Conservation (phyloP, 73 alveolate species). For the Paraurostyla sp. region DNA sequence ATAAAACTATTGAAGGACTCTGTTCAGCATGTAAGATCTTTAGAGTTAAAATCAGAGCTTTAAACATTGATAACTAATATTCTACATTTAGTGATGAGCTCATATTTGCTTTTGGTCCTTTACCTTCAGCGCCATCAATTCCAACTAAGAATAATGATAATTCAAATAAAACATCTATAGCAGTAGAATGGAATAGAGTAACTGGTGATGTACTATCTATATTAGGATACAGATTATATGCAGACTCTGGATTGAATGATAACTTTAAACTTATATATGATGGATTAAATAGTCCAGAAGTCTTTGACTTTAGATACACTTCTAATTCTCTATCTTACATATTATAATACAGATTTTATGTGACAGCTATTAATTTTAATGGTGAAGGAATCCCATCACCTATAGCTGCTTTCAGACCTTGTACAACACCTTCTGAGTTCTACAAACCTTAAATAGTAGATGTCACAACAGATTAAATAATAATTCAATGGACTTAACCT, state of each 20-base stretch:
- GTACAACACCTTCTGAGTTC: conserved; percentile 59
- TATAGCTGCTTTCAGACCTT: conserved; percentile 32
- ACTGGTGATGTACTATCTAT: conserved; percentile 66
- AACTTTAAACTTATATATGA: conserved; percentile 60
- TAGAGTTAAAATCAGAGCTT: conserved; percentile 57
- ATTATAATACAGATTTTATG: conserved; percentile 49
- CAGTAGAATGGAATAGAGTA: conserved; percentile 55
- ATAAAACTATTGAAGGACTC: conserved; percentile 38
- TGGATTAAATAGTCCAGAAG: conserved; percentile 63
- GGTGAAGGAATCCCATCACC: conserved; percentile 66
- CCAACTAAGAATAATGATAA: conserved; percentile 43
- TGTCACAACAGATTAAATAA: conserved; percentile 59
- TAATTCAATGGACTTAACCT: conserved; percentile 77
- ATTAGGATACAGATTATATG: conserved; percentile 64
- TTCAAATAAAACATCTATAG: conserved; percentile 26
- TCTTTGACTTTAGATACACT: background rate
- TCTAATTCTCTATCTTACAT: background rate
- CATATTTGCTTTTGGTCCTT: conserved; percentile 58
- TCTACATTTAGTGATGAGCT: conserved; percentile 33
- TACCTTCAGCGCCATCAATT: conserved; percentile 58
- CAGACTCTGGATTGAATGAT: conserved; percentile 62
- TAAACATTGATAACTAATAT: conserved; percentile 16
- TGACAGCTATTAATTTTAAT: conserved; percentile 67
- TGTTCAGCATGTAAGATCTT: conserved; percentile 56
- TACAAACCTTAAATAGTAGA: conserved; percentile 44